Evolutionary conservation across 345 rosid species (phyloP), one percentile per base, ranked within the genome.

Genomic region (Lepidium aucheri): DNA sequence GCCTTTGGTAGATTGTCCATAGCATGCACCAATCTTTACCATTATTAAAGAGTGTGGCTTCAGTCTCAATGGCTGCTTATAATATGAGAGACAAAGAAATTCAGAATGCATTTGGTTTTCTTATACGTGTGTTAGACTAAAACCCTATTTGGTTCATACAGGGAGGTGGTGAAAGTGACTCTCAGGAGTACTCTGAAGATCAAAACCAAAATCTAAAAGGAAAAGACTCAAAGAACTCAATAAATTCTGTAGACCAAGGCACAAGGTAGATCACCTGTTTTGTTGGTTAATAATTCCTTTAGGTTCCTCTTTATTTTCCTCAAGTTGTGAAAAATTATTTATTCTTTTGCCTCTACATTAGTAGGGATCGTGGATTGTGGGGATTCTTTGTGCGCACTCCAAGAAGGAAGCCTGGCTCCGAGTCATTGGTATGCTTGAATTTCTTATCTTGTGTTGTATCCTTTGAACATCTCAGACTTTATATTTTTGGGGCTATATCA

Each of bases 351-450:
- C 39, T 63, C 14, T 63, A 77, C 66, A 52, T 63, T 78, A 70
- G 84, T 55, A 79, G 64, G 73, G 78, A 81, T 70, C 81, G 72
- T 75, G 89, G 95, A 72, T 63, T 80, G 41, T 86, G 90, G 90
- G 82, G 80, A 72, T 67, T 79, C 78, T 76, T 84, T 60, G 64
- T 11, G 26, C 77, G 50, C 67, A 56, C 78, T 67, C 75, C 83
- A 63, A 49, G 52, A 40, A 75, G 74, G 72, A 83, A 79, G 62
- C 67, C 79, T 69, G 78, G 30, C 47, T 55, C 79, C 10, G 80
- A 78, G 57, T 53, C 70, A 67, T 52, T 44, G 77, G 77, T 74
- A 74, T 28, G 61, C 56, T 73, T 60, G 49, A 18, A 1, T 65
- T 42, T 52, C 26, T 59, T 59, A 45, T 66, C 54, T 32, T 47